Conservation (phyloP, 768 basidiomycete genomes). For the Lactarius psammicola region DNA sequence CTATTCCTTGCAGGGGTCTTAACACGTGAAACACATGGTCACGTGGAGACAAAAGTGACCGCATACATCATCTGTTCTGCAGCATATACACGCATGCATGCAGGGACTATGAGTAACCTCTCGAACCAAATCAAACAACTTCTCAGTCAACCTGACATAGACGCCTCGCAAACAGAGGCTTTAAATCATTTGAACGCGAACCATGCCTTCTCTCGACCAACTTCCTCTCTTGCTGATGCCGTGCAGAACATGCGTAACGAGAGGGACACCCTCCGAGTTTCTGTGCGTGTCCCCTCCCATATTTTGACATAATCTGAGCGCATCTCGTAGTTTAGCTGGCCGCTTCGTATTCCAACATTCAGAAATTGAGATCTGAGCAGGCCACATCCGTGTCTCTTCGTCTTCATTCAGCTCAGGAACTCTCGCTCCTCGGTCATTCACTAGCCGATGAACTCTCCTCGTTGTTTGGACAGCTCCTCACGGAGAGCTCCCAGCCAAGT, state of each 20-base stretch:
- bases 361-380: slow-evolving; percentile 48
- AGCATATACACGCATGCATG: background rate
- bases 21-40: background rate
- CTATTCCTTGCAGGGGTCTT: background rate
- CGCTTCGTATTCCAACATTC: slow-evolving; percentile 49
- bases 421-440: slow-evolving; percentile 73
- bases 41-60: background rate
- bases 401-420: slow-evolving; percentile 64
- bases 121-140: slow-evolving; percentile 48
- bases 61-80: background rate
- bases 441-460: slow-evolving; percentile 75
- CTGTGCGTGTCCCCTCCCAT: slow-evolving; percentile 33
- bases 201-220: slow-evolving; percentile 43
- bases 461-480: slow-evolving; percentile 63
- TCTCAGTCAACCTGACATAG: slow-evolving; percentile 47
- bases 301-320: slow-evolving; percentile 35
- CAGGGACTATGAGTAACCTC: slow-evolving; percentile 16
- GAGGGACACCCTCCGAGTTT: slow-evolving; percentile 31
- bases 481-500: slow-evolving; percentile 49
- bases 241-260: slow-evolving; percentile 44
- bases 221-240: slow-evolving; percentile 43
- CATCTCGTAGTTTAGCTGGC: slow-evolving; percentile 56
- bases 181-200: slow-evolving; percentile 44
- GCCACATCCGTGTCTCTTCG: slow-evolving; percentile 47
- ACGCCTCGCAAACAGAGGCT: slow-evolving; percentile 38